Base-by-base conservation (phyloP, 1,139 yeast genomes). In the Saccharomyces hybrid region DNA sequence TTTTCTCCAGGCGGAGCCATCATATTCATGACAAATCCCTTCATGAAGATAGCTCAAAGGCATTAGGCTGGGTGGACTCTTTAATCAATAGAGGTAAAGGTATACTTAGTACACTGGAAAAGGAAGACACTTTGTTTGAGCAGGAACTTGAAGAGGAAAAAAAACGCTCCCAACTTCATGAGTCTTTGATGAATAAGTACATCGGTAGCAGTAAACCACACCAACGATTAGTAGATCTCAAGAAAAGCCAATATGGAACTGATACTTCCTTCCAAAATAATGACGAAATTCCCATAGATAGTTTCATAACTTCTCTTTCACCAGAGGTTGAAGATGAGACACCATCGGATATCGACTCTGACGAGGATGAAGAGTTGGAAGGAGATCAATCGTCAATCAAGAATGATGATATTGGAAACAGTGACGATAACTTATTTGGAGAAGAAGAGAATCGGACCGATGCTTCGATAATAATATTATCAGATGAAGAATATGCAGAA, bases 1-100 rank as follows among this genome's bases (percentile, higher is more conserved):
- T 31, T 31, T 31, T 3, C 34, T 3, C 34, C 34, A 31, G 34
- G 34, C 34, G 6, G 34, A 31, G 2, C 34, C 34, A 31, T 31
- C 34, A 31, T 31, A 4, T 31, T 31, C 34, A 31, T 31, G 34
- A 31, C 3, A 31, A 31, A 31, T 31, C 34, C 34, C 34, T 31
- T 13, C 34, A 31, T 31, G 6, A 31, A 31, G 34, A 31, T 11
- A 31, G 26, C 23, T 3, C 25, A 11, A 49, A 14, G 47, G 41
- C 81, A 25, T 69, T 78, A 3, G 65, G 70, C 16, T 82, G 86
- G 86, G 77, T 82, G 42, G 74, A 75, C 51, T 68, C 73, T 11
- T 67, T 81, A 49, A 76, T 76, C 51, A 52, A 58, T 3, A 69
- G 79, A 47, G 78, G 78, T 5, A 62, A 69, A 50, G 53, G 62